Base-by-base conservation (phyloP, 176 grass and related monocot genomes). In the Leersia perrieri region DNA sequence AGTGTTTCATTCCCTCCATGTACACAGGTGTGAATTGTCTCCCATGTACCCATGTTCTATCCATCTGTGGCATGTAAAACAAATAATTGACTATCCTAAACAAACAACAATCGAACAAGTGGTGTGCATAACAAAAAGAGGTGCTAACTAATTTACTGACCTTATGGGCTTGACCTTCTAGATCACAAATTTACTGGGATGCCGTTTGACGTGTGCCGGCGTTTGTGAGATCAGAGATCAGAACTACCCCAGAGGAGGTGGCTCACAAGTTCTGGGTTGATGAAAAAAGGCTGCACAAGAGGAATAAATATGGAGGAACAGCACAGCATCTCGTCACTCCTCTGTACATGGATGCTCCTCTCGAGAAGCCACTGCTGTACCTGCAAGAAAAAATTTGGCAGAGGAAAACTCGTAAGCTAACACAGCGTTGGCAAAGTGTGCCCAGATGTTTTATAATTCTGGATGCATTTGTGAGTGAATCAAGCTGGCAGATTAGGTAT, bases 331-430 rank as follows among this genome's bases (percentile, higher is more conserved):
- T 97, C n/a, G 94, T 97, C 49, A 97, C 94, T 40, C 94, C 94
- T 92, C 94, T 85, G 83, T 94, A 97, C 75, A 92, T 86, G 82
- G 94, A 94, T 92, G 94, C 94, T 55, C 94, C 94, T 75, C 94
- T 94, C 70, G 94, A 97, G 84, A 97, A 97, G 10, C 94, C 94
- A 84, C 91, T 97, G 87, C 94, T 97, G 85, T 94, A 94, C 82
- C 94, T 97, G 84, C 66, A 74, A 64, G 61, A 87, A 82, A 28
- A 86, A 82, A 78, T 73, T 89, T 67, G 18, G 57, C 76, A 70
- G 65, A 53, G n/a, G 18, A 70, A 26, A 79, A 73, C 39, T 47
- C 33, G 86, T 45, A 58, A 70, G 33, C n/a, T 41, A 78, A 45
- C 79, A 41, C 47, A 45, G 81, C 31, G 67, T 82, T 55, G 78